These are phyloP conservation scores for Penicillium dipodomyicola DNA, from an alignment of 495 filamentous ascomycete species.

Conservation along the genomic window DNA sequence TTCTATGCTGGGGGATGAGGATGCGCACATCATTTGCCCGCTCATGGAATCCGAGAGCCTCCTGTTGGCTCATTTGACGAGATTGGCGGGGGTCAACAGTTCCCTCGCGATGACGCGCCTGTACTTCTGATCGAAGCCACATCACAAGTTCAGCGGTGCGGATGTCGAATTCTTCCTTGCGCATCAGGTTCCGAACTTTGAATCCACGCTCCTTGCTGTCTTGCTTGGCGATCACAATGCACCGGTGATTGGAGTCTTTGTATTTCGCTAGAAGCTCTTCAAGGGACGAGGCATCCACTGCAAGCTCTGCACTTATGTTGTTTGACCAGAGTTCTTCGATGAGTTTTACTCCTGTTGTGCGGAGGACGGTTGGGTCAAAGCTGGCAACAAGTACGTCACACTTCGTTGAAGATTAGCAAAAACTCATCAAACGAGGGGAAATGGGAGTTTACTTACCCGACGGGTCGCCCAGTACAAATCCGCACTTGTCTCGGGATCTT, in stretches of 20 bases:
- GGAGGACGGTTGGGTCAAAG: conserved; percentile 74
- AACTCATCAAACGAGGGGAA: background rate
- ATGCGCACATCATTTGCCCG: conserved; percentile 76
- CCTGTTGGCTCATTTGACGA: conserved; percentile 47
- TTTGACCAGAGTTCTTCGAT: conserved; percentile 78
- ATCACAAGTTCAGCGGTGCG: conserved; percentile 68
- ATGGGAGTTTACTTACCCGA: conserved; percentile 51
- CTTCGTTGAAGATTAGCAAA: conserved; percentile 26
- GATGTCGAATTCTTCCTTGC: conserved; percentile 82
- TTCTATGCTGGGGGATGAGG: conserved; percentile 72
- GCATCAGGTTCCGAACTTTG: conserved; percentile 71
- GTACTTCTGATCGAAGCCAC: conserved; percentile 79
- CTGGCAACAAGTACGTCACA: conserved; percentile 89
- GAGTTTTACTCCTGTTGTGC: conserved; percentile 70
- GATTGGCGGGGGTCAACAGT: conserved; percentile 43
- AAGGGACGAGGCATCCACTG: conserved; percentile 64
- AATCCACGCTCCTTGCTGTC: conserved; percentile 65
- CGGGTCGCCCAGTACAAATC: conserved; percentile 60
- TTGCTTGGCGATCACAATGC: conserved; percentile 84
- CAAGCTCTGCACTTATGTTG: conserved; percentile 87
- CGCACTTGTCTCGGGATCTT: conserved; percentile 53
- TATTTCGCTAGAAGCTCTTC: conserved; percentile 70
- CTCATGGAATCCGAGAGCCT: conserved; percentile 39
- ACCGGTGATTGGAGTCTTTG: conserved; percentile 74
- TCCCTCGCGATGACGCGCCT: conserved; percentile 66